Conservation (phyloP, 2,329 filamentous ascomycete genomes). For the Polytolypa hystricis region DNA sequence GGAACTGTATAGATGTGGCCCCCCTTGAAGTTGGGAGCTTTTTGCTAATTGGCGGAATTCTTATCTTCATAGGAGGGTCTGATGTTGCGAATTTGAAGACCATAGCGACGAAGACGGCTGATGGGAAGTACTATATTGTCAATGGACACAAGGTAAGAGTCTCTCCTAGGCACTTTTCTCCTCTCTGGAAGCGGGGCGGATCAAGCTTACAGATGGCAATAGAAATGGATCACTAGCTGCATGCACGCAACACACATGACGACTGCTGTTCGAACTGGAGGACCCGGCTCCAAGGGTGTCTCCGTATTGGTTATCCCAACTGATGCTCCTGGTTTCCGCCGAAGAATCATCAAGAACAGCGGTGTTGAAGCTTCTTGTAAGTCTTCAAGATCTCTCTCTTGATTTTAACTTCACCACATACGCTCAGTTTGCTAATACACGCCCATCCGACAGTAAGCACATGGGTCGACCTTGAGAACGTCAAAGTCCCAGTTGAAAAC, state of each 20-base stretch:
- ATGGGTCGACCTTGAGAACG: slow-evolving; percentile 54
- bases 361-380: too few species aligned
- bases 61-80: too few species aligned
- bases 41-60: too few species aligned
- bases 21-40: too few species aligned
- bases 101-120: slow-evolving; percentile 1
- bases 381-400: too few species aligned
- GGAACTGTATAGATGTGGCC: too few species aligned
- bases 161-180: not conserved
- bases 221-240: slow-evolving; percentile 4
- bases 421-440: too few species aligned
- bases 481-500: slow-evolving; percentile 71
- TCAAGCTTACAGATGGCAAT: not conserved
- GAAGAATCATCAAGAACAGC: slow-evolving; percentile 2
- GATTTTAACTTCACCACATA: too few species aligned
- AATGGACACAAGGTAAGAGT: slow-evolving; percentile 5
- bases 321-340: not conserved
- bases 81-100: slow-evolving; percentile 4
- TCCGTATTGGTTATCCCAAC: slow-evolving; percentile 3
- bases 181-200: not conserved
- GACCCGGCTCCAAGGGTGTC: slow-evolving; percentile 2
- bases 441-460: slow-evolving; percentile 2
- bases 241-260: slow-evolving; percentile 4
- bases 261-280: slow-evolving; percentile 3
- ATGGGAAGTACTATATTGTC: slow-evolving; percentile 4